Evolutionary conservation across 2,329 filamentous ascomycete species (phyloP), one percentile per base, ranked within the genome.

Genomic region (Aspergillus phoenicis): DNA sequence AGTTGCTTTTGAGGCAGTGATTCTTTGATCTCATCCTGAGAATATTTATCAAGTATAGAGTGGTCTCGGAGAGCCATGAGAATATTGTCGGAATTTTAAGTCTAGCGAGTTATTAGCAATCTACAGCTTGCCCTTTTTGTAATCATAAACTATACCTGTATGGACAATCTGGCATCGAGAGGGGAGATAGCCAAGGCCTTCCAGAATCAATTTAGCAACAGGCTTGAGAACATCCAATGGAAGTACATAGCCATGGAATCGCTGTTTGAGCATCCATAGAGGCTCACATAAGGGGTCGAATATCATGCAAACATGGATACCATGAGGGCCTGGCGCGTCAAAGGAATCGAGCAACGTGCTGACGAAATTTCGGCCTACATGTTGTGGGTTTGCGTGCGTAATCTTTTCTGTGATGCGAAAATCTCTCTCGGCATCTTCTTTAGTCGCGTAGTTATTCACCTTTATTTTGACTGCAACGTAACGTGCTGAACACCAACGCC

Each of bases 181-280:
- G 62, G 80, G 77, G 11, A 81, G 71, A 59, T 78, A 80, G 30
- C 75, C 71, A 6, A 80, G 73, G 15, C 75, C 73, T 62, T 74
- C 64, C 4, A 81, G 68, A 15, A 80, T 67, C 17, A 74, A 66
- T 43, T 68, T 72, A 7, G 76, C 51, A 33, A 73, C 60, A 8
- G 66, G 60, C 56, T 71, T 75, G 17, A 77, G 62, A 38, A 73
- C 67, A 22, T 66, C 64, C 24, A 67, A 62, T 41, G 69, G 71
- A 45, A 76, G 66, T 7, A 60, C 65, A 28, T 64, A 63, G 13
- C 64, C 65, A 20, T 68, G 54, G 36, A 71, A 75, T 39, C 67
- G 70, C 45, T 58, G 57, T 62, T 70, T 68, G 26, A 72, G 66
- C 47, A 73, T 66, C 69, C 71, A 75, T 8, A 78, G 66, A 7